phyloP scores from a whole-genome alignment of 164 flowering plant species.

The Umbellularia californica region DNA sequence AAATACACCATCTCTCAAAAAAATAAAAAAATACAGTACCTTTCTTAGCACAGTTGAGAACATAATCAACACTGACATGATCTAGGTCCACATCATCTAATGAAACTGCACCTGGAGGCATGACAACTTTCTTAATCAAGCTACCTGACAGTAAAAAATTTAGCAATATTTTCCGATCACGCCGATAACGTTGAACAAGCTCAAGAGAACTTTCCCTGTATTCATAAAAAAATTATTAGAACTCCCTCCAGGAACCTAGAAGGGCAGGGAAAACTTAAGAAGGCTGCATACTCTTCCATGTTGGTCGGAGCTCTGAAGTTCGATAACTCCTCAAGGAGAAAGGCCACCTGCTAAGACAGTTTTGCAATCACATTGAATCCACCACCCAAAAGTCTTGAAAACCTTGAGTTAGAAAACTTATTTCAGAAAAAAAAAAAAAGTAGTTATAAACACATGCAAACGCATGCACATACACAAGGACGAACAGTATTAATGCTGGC shows the following conservation, averaged over 20 bases:
- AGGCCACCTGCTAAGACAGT: neutral
- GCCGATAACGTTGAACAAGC: slow-evolving; percentile 74
- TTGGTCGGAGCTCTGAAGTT: neutral
- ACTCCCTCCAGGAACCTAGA: neutral
- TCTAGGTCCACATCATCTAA: slow-evolving; percentile 96
- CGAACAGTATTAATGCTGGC: neutral
- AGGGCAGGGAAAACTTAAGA: neutral
- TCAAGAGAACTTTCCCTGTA: slow-evolving; percentile 66
- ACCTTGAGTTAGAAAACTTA: neutral
- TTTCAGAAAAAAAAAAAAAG: neutral
- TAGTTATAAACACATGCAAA: neutral
- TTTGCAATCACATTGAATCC: neutral
- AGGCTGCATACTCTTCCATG: slow-evolving; percentile 13
- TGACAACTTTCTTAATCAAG: slow-evolving; percentile 78
- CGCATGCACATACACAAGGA: neutral
- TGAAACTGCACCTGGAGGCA: slow-evolving; percentile 98
- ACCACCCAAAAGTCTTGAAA: neutral
- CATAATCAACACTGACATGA: slow-evolving; percentile 94
- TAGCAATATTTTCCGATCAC: slow-evolving; percentile 79
- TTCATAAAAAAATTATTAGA: slow-evolving; percentile 12
- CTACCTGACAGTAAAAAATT: slow-evolving; percentile 84
- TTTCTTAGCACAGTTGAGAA: slow-evolving; percentile 76
- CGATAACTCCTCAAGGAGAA: neutral
- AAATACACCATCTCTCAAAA: neutral
- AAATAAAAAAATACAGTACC: slow-evolving; percentile 29